Conservation (phyloP, 305 asterid species). For the Fraxinus xanthoxyloides region DNA sequence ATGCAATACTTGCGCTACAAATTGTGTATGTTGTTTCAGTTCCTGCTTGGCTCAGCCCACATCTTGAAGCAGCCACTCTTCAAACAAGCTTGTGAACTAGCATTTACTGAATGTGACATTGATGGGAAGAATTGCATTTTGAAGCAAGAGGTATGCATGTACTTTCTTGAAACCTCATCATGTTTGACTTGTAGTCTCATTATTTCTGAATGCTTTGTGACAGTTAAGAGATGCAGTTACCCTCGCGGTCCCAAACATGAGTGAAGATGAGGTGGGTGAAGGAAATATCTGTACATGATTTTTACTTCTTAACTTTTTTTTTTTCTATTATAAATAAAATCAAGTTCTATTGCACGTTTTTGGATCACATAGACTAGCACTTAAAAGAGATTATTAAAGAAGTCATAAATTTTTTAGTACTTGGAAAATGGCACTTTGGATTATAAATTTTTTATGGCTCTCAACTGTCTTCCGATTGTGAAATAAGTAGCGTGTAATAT, state of each 20-base stretch:
- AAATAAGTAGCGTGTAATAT: background rate
- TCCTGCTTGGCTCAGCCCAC: slow-evolving; percentile 85
- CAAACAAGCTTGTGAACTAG: slow-evolving; percentile 65
- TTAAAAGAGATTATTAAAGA: background rate
- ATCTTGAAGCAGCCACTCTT: slow-evolving; percentile 78
- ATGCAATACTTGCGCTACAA: background rate
- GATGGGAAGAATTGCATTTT: slow-evolving; percentile 45
- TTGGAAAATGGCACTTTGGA: background rate
- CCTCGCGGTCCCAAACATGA: slow-evolving; percentile 49
- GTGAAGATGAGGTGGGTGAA: slow-evolving; percentile 53
- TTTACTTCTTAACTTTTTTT: background rate
- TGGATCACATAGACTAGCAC: background rate
- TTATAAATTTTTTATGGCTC: background rate
- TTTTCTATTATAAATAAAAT: background rate
- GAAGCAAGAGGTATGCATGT: slow-evolving; percentile 58
- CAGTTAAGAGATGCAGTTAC: slow-evolving; percentile 59
- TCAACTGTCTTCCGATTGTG: background rate
- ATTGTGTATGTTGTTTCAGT: slow-evolving; percentile 42
- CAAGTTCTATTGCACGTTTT: background rate
- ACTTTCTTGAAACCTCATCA: background rate
- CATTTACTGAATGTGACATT: slow-evolving; percentile 58
- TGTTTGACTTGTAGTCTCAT: slow-evolving; percentile 15
- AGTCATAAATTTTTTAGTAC: background rate
- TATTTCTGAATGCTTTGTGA: slow-evolving; percentile 11
- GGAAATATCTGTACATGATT: background rate